These are phyloP conservation scores for Hypomyces perniciosus DNA, from an alignment of 2,329 filamentous ascomycete genomes.

Conservation along the genomic window DNA sequence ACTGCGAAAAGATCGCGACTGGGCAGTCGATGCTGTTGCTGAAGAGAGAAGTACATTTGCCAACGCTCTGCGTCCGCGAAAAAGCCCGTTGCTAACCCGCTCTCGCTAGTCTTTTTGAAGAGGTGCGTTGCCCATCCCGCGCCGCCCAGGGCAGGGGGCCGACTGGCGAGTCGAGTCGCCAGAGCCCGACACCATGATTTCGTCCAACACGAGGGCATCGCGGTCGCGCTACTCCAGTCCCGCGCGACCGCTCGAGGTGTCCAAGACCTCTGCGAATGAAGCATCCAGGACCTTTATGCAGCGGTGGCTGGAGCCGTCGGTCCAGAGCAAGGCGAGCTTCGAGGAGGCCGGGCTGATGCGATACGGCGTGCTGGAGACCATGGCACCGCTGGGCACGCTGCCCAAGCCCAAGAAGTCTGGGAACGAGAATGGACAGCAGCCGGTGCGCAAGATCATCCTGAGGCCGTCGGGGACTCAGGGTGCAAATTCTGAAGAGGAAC, in stretches of 20 bases:
- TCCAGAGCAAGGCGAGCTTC: conserved; percentile 63
- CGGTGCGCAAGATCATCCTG: conserved; percentile 41
- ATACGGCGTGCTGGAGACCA: conserved; percentile 72
- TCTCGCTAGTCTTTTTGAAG: conserved; percentile 20
- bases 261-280: conserved; percentile 30
- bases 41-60: conserved; percentile 22
- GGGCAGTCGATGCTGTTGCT: conserved; percentile 27
- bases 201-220: conserved; percentile 42
- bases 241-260: conserved; percentile 34
- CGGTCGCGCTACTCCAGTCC: conserved; percentile 55
- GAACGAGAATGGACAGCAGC: conserved; percentile 19
- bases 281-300: conserved; percentile 46
- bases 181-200: conserved; percentile 27
- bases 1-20: conserved; percentile 26
- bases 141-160: conserved; percentile 15
- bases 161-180: conserved; percentile 11
- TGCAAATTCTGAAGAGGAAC: conserved; percentile 18
- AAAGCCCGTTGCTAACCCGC: conserved; percentile 14
- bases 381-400: conserved; percentile 72
- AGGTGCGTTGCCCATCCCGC: conserved; percentile 24
- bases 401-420: conserved; percentile 50
- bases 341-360: conserved; percentile 70
- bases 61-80: conserved; percentile 1
- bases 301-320: conserved; percentile 52
- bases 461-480: conserved; percentile 31